A percentile compares a stretch with the other conserved stretches of the same genome.
phyloP scores from a whole-genome alignment of 306 rosid species.

The Myrica gale region DNA sequence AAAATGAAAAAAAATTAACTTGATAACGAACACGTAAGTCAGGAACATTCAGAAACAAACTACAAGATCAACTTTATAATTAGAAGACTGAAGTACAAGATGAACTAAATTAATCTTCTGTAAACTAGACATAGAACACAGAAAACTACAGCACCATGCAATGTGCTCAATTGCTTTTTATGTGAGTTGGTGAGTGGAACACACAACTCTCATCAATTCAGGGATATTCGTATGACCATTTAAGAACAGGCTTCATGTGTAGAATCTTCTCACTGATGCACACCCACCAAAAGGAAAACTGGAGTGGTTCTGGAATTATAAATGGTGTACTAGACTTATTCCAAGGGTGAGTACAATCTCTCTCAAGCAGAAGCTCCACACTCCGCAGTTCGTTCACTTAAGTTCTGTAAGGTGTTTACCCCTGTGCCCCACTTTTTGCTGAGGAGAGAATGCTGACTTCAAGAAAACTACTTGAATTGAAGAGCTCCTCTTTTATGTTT shows the following conservation, averaged over 20 bases:
- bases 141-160: neutral
- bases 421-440: no score
- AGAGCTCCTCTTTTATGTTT: no score
- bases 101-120: neutral
- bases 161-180: neutral
- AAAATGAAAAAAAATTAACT: neutral
- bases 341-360: no score
- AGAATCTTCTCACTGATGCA: neutral
- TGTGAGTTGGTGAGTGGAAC: neutral
- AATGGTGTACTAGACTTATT: neutral
- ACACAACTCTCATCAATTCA: neutral
- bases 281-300: neutral
- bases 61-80: neutral
- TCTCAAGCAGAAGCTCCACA: no score
- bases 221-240: neutral
- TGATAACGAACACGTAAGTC: constrained; percentile 6
- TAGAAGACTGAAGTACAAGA: neutral
- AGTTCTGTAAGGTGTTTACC: no score
- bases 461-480: no score
- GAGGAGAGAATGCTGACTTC: no score
- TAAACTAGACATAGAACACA: neutral
- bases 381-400: no score
- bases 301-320: neutral
- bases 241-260: neutral
- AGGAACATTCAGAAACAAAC: neutral